Conservation (phyloP, 2,329 filamentous ascomycete species). For the Colletotrichum sp. region DNA sequence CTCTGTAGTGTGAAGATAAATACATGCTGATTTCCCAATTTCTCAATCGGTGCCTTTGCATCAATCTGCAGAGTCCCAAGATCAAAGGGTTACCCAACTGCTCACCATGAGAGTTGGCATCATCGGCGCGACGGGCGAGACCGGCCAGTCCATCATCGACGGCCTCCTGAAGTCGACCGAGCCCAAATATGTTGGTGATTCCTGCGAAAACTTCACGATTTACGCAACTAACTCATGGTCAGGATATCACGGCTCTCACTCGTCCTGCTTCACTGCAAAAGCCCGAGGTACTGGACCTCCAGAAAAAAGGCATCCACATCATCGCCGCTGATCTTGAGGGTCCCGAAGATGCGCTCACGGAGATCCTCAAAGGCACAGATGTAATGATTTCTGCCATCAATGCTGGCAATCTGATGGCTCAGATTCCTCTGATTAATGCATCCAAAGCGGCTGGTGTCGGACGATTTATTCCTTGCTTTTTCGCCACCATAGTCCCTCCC, state of each 20-base stretch:
- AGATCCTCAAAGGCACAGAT: background rate
- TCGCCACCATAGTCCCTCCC: constrained; percentile 42
- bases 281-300: background rate
- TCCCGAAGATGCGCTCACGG: background rate
- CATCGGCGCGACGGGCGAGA: background rate
- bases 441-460: constrained; percentile 52
- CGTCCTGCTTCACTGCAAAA: background rate
- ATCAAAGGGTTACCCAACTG: background rate
- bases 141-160: background rate
- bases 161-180: background rate
- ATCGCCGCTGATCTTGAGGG: background rate
- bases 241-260: background rate
- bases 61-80: background rate
- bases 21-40: background rate
- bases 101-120: background rate
- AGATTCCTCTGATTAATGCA: constrained; percentile 51
- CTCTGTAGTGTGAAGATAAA: background rate
- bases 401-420: constrained; percentile 34
- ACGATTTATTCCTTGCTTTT: constrained; percentile 57
- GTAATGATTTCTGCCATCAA: background rate
- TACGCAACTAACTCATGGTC: background rate
- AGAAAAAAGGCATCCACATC: background rate
- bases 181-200: background rate
- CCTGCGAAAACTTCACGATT: background rate
- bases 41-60: background rate